phyloP scores from a whole-genome alignment of 192 early-diverging fungal species.

The Coemansia asiatica region DNA sequence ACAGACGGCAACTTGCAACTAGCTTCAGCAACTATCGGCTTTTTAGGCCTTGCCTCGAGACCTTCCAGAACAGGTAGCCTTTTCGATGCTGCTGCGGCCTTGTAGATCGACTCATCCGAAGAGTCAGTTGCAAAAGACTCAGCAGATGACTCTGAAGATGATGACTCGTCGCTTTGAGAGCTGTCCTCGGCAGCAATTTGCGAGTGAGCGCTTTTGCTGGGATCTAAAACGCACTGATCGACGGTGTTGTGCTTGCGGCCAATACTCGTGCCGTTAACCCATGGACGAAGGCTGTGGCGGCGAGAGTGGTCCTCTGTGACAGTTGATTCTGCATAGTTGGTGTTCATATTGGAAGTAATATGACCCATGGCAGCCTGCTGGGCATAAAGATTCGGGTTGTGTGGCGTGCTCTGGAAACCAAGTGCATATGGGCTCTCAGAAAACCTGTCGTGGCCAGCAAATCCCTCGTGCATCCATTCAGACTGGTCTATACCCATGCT shows the following conservation, averaged over 20 bases:
- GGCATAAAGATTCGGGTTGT: constrained; percentile 34
- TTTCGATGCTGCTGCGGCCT: neutral
- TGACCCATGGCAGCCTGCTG: constrained; percentile 10
- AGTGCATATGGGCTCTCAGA: constrained; percentile 21
- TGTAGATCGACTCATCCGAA: constrained; percentile 13
- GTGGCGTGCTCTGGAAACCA: constrained; percentile 36
- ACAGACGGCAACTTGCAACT: neutral
- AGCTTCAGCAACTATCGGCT: neutral
- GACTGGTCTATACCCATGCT: constrained; percentile 6
- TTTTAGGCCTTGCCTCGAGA: neutral
- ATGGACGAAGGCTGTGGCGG: constrained; percentile 25
- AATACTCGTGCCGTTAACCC: constrained; percentile 16
- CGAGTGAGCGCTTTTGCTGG: neutral
- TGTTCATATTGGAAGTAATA: neutral
- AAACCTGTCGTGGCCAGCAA: constrained; percentile 22
- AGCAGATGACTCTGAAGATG: constrained; percentile 19
- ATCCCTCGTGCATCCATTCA: constrained; percentile 42
- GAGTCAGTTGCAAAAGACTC: constrained; percentile 19
- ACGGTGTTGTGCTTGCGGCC: constrained; percentile 5
- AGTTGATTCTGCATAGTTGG: neutral
- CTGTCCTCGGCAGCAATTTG: neutral
- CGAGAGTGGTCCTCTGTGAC: neutral
- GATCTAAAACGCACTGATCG: neutral
- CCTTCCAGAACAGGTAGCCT: neutral
- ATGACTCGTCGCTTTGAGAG: constrained; percentile 3